Base-by-base conservation (phyloP, 1,284 basidiomycete genomes). In the Mrakiaceae sp. region DNA sequence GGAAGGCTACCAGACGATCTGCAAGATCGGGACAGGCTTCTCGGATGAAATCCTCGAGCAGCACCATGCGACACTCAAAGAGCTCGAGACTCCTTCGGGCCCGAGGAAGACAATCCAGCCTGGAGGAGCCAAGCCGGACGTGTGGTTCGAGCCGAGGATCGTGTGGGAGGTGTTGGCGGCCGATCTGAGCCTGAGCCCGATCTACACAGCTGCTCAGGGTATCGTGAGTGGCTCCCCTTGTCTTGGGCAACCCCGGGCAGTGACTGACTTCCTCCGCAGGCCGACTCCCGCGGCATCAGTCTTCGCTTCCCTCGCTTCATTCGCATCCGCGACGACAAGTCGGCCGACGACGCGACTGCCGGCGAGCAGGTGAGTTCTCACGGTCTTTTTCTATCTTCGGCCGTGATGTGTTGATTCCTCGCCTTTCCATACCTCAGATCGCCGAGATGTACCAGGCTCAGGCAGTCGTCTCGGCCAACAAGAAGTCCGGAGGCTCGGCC, bases 101-200 rank as follows among this genome's bases (percentile, higher is more conserved):
- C 79, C 82, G 67, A 80, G 94, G 70, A 84, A 87, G 51, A 84
- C 89, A 74, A 78, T 90, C 71, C 91, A 93, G 74, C 76, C 87
- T 51, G 95, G 92, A 49, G 87, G 87, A 4, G 90, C 91, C 56
- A 95, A 94, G 75, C 90, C 93, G 5, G 92, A 96, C 71, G 81
- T 93, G 27, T 96, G 90, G 90, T 91, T 97, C 74, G 91, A 96
- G 73, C 92, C 92, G 39, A 88, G 88, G 77, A 78, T 96, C 16
- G 91, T 99, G 1, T 98, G 95, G 94, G 96, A 99, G 78, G 94
- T 99, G 46, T 82, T 98, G 71, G 90, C 95, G 0, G 96, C 96
- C 5, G 96, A 99, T 79, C 75, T 99, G 70, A 96, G 91, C 75
- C 78, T 98, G 77, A 97, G 93, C 77, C 96, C 96, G 0, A 84